These are phyloP conservation scores for Glutinoglossum americanum DNA, from an alignment of 495 filamentous ascomycete genomes.

Conservation along the genomic window DNA sequence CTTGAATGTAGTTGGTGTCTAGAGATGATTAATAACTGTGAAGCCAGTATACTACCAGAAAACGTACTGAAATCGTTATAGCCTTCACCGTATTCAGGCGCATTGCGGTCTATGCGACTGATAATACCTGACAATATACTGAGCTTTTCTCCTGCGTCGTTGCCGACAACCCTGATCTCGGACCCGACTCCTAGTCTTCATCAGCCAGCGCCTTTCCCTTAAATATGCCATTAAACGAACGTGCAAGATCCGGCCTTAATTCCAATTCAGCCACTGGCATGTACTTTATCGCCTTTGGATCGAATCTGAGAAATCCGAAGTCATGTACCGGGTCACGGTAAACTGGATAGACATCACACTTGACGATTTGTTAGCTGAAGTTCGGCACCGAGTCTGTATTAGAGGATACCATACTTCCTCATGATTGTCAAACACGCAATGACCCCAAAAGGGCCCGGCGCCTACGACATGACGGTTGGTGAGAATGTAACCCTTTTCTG, in stretches of 20 bases:
- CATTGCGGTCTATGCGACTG: conserved; percentile 84
- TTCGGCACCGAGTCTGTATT: not conserved
- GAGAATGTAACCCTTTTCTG: conserved; percentile 76
- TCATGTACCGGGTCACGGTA: conserved; percentile 98
- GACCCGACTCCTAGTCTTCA: conserved; percentile 39
- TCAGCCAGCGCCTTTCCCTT: not conserved
- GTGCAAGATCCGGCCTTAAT: conserved; percentile 59
- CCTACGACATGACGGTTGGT: conserved; percentile 92
- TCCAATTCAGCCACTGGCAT: conserved; percentile 66
- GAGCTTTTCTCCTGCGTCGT: conserved; percentile 96
- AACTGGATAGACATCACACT: conserved; percentile 93
- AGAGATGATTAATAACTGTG: not conserved
- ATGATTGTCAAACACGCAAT: conserved; percentile 95
- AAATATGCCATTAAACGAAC: conserved; percentile 28
- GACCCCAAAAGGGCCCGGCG: conserved; percentile 91
- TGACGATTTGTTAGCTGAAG: conserved; percentile 9
- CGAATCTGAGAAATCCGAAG: conserved; percentile 90
- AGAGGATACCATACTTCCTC: conserved; percentile 39
- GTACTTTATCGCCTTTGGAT: conserved; percentile 88
- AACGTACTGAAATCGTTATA: conserved; percentile 75
- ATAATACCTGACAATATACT: conserved; percentile 97
- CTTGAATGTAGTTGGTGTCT: conserved; percentile 95
- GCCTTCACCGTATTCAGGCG: conserved; percentile 92
- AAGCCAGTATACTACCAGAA: not conserved
- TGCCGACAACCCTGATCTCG: conserved; percentile 93